phyloP scores from a whole-genome alignment of 2,329 filamentous ascomycete species.

The Trichoderma lentiforme region DNA sequence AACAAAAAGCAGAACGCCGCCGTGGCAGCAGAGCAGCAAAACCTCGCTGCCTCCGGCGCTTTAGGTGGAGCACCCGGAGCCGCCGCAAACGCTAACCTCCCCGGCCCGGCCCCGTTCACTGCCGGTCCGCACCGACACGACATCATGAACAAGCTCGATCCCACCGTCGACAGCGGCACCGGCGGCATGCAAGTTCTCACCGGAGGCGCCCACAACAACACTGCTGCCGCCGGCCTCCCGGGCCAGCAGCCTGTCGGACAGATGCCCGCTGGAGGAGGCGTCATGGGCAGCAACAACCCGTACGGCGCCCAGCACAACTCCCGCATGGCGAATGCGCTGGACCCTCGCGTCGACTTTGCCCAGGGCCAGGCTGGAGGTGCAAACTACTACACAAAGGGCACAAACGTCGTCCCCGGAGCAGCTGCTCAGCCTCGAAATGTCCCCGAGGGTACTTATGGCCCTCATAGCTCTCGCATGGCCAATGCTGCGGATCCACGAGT shows the following conservation, averaged over 20 bases:
- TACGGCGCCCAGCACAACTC: constrained; percentile 30
- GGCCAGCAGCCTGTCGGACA: not conserved
- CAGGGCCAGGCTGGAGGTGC: not conserved
- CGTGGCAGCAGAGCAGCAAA: constrained; percentile 4
- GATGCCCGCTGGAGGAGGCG: not conserved
- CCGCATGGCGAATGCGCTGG: constrained; percentile 42
- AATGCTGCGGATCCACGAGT: constrained; percentile 48
- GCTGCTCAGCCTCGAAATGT: not conserved
- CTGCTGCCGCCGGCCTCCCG: not conserved
- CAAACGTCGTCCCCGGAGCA: not conserved
- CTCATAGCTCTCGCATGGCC: constrained; percentile 36
- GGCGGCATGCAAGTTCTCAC: constrained; percentile 17
- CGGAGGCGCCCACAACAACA: not conserved
- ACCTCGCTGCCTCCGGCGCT: not conserved
- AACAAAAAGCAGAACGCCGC: constrained; percentile 1
- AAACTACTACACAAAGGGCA: constrained; percentile 11
- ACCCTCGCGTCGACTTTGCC: constrained; percentile 44
- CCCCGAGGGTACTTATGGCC: constrained; percentile 18
- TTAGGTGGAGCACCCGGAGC: not conserved
- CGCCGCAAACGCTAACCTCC: constrained; percentile 1
- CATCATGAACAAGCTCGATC: constrained; percentile 20
- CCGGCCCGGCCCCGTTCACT: constrained; percentile 20
- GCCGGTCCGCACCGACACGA: constrained; percentile 21
- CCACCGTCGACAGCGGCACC: constrained; percentile 18
- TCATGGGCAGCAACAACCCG: constrained; percentile 14